Conservation (phyloP, 805 yeast genomes). For the Hanseniaspora clermontiae region DNA sequence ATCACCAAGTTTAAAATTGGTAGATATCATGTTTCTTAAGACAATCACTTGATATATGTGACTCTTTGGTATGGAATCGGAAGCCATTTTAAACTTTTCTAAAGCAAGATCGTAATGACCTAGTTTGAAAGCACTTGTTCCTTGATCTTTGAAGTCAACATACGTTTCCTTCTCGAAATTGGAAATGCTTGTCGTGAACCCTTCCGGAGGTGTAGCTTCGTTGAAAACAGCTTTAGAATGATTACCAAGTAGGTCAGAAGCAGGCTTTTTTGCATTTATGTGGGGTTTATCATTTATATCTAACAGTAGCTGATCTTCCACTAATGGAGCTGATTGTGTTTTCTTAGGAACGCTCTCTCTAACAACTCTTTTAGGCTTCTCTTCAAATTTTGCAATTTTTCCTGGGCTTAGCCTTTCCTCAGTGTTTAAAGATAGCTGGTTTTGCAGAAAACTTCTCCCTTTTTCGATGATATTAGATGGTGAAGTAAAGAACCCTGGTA, state of each 20-base stretch:
- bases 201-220: neutral
- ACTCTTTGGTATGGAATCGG: constrained; percentile 44
- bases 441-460: constrained; percentile 1
- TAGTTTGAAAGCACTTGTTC: constrained; percentile 50
- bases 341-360: neutral
- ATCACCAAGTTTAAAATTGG: constrained; percentile 58
- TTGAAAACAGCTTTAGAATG: neutral
- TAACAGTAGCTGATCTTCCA: neutral
- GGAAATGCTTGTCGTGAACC: constrained; percentile 16
- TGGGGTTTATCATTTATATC: neutral
- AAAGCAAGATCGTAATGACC: constrained; percentile 72
- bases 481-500: neutral
- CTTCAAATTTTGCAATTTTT: neutral
- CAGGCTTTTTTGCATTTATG: neutral
- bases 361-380: neutral
- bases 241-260: neutral
- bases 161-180: constrained; percentile 28
- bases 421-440: neutral
- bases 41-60: constrained; percentile 60
- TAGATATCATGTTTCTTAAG: constrained; percentile 61
- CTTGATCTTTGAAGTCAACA: constrained; percentile 41
- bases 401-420: neutral
- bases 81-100: constrained; percentile 43
- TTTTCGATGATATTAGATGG: neutral
- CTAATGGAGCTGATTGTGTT: neutral